A percentile compares a stretch with the other conserved stretches of the same genome.
Conservation (phyloP, 2,329 filamentous ascomycete species). For the Epicoccum sorghinum region DNA sequence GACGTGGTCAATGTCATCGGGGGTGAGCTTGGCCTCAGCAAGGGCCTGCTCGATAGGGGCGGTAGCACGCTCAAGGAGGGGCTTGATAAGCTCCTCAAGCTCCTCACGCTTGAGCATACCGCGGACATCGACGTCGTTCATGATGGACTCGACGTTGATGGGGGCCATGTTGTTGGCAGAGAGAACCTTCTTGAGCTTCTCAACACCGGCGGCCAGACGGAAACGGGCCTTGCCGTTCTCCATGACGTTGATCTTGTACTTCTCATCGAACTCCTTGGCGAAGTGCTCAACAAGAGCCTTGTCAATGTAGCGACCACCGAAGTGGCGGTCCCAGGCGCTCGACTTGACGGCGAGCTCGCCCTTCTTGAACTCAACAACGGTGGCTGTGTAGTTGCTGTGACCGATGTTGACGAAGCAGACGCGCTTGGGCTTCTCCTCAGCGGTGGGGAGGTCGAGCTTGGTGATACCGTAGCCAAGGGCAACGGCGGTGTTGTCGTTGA, state of each 20-base stretch:
- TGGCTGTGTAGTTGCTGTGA: constrained; percentile 93
- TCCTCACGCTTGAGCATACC: constrained; percentile 92
- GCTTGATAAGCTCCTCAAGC: constrained; percentile 87
- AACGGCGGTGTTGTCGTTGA: constrained; percentile 97
- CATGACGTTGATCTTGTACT: constrained; percentile 96
- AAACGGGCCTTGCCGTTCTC: constrained; percentile 87
- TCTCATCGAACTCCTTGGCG: constrained; percentile 93
- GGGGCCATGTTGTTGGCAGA: constrained; percentile 93
- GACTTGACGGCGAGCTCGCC: constrained; percentile 93
- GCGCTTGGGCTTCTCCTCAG: constrained; percentile 89
- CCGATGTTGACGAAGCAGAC: constrained; percentile 95
- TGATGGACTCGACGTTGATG: constrained; percentile 95
- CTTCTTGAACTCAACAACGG: constrained; percentile 95
- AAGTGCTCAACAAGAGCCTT: constrained; percentile 94
- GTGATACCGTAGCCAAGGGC: constrained; percentile 98
- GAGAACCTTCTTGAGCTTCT: constrained; percentile 98
- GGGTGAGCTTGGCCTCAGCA: constrained; percentile 87
- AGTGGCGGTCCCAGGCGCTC: constrained; percentile 92
- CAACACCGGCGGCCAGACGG: constrained; percentile 84
- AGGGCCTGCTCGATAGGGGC: constrained; percentile 87
- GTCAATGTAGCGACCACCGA: constrained; percentile 97
- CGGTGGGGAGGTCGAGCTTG: constrained; percentile 86
- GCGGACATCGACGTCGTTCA: constrained; percentile 95
- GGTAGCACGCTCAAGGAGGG: constrained; percentile 75
- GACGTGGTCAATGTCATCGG: constrained; percentile 89